phyloP scores from a whole-genome alignment of 768 basidiomycete species.

The Tricholoma bakamatsutake region DNA sequence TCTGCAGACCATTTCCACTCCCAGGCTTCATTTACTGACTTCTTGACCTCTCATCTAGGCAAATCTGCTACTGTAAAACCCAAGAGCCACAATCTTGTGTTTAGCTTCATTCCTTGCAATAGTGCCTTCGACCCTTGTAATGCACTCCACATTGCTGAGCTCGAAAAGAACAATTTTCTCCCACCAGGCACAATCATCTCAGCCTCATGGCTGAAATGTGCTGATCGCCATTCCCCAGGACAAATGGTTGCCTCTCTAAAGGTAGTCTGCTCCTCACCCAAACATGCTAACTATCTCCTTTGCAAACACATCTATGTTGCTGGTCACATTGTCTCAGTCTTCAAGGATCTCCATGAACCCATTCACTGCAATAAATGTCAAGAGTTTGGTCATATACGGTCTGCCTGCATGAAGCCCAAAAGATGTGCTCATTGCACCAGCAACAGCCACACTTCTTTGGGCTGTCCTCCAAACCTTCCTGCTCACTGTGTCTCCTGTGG shows the following conservation, averaged over 20 bases:
- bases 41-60: background rate
- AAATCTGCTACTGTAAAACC: background rate
- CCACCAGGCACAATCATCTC: background rate
- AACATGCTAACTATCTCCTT: slow-evolving; percentile 2
- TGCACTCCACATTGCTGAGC: background rate
- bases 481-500: background rate
- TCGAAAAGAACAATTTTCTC: background rate
- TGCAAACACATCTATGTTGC: background rate
- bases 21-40: background rate
- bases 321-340: background rate
- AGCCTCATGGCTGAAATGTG: too few relatives aligned
- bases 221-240: too few relatives aligned
- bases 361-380: background rate
- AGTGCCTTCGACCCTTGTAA: background rate
- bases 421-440: background rate
- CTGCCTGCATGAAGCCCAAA: background rate
- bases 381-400: background rate
- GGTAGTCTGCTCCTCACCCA: background rate
- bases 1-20: background rate
- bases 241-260: too few relatives aligned
- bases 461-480: background rate
- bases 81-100: background rate
- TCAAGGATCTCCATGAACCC: background rate
- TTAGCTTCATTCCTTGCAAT: background rate
- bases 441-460: background rate